These are phyloP conservation scores for Glomus cerebriforme DNA, from an alignment of 192 early-diverging fungal species.

Conservation along the genomic window DNA sequence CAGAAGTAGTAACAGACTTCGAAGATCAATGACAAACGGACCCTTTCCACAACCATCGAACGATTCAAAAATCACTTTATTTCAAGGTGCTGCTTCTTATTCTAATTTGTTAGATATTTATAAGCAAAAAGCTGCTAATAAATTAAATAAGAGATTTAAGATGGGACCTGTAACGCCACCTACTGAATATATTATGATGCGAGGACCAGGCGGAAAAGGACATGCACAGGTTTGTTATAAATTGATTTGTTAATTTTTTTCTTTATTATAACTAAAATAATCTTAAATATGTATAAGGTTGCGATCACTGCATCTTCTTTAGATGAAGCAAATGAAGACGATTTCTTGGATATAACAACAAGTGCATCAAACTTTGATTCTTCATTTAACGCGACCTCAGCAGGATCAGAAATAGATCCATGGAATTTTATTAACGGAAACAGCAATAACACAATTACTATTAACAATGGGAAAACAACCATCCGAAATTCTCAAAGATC, in stretches of 20 bases:
- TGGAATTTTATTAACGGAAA: background rate
- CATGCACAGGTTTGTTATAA: slow-evolving; percentile 75
- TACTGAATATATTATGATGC: slow-evolving; percentile 94
- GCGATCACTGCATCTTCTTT: slow-evolving; percentile 54
- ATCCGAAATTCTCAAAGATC: slow-evolving; percentile 28
- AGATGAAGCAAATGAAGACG: slow-evolving; percentile 35
- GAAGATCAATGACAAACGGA: slow-evolving; percentile 27
- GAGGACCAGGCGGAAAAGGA: slow-evolving; percentile 86
- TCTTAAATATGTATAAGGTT: slow-evolving; percentile 42
- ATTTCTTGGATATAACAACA: background rate
- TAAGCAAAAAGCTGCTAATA: slow-evolving; percentile 69
- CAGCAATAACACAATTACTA: background rate
- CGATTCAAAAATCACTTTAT: slow-evolving; percentile 73
- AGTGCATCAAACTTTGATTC: slow-evolving; percentile 21
- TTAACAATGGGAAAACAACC: slow-evolving; percentile 2
- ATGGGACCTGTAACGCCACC: slow-evolving; percentile 65
- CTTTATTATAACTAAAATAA: background rate
- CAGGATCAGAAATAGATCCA: background rate
- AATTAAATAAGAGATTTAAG: slow-evolving; percentile 65
- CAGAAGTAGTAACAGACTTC: background rate
- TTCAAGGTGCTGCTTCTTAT: slow-evolving; percentile 91
- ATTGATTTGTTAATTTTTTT: background rate
- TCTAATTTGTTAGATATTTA: slow-evolving; percentile 82
- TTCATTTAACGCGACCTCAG: background rate
- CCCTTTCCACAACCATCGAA: slow-evolving; percentile 28